phyloP scores from a whole-genome alignment of 2,329 filamentous ascomycete genomes.

The Aureobasidium sp. region DNA sequence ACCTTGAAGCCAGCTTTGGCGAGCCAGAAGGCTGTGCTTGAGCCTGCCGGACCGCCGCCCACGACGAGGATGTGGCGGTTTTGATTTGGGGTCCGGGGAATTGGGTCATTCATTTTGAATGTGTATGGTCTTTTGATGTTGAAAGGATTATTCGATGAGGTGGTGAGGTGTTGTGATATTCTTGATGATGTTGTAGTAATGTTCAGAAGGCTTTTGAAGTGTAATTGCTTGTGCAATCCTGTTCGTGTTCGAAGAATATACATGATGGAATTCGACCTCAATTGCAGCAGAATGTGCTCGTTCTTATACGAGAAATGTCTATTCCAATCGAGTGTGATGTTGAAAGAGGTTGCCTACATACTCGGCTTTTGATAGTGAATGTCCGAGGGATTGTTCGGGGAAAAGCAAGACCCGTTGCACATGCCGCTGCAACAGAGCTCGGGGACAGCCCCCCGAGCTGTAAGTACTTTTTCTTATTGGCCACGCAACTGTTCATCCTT shows the following conservation, averaged over 20 bases:
- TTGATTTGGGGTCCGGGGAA: not conserved
- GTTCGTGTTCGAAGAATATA: not conserved
- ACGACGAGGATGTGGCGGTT: slow-evolving; percentile 20
- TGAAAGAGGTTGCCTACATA: no score
- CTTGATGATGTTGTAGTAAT: not conserved
- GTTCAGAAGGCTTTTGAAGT: not conserved
- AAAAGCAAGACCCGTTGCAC: not conserved
- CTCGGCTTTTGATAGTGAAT: no score
- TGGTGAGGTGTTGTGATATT: not conserved
- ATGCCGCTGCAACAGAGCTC: not conserved
- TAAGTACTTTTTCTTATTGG: not conserved
- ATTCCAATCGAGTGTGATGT: not conserved
- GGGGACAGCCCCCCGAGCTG: not conserved
- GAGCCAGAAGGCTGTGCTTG: slow-evolving; percentile 24
- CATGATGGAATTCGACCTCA: not conserved
- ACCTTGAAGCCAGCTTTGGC: slow-evolving; percentile 20
- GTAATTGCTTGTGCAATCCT: not conserved
- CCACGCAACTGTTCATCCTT: no score
- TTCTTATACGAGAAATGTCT: not conserved
- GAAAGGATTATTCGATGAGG: no score
- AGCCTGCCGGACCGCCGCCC: slow-evolving; percentile 24
- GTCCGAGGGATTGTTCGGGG: no score
- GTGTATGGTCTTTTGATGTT: not conserved
- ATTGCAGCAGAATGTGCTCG: no score
- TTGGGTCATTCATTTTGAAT: not conserved